These are phyloP conservation scores for Phytophthora uliginosa DNA, from an alignment of 352 stramenopile species.

Conservation along the genomic window DNA sequence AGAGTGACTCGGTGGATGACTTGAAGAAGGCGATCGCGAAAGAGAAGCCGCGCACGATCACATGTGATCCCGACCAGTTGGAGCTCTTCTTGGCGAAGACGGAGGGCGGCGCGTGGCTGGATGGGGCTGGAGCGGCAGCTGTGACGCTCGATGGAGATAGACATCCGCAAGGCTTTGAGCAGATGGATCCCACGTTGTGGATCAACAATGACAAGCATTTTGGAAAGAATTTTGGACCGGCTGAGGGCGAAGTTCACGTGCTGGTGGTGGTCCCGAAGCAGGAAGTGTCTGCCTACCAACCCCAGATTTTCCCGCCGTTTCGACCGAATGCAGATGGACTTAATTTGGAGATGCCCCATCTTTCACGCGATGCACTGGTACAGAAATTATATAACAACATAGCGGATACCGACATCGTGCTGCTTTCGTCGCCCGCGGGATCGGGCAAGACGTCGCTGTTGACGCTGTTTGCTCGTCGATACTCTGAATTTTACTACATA, in stretches of 20 bases:
- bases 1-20: too few species aligned
- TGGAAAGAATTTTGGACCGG: too few species aligned
- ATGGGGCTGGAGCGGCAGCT: too few species aligned
- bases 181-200: too few species aligned
- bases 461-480: slow-evolving; percentile 10
- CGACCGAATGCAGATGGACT: slow-evolving; percentile 11
- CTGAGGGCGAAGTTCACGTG: not conserved
- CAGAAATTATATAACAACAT: slow-evolving; percentile 1
- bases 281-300: not conserved
- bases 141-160: too few species aligned
- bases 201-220: too few species aligned
- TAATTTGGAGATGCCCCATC: slow-evolving; percentile 11
- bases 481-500: slow-evolving; percentile 13
- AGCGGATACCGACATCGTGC: slow-evolving; percentile 4
- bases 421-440: not conserved
- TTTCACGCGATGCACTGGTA: slow-evolving; percentile 21
- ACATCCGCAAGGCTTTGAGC: too few species aligned
- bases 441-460: slow-evolving; percentile 20
- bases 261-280: not conserved
- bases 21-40: too few species aligned
- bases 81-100: too few species aligned
- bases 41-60: too few species aligned
- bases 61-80: too few species aligned
- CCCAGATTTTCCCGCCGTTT: slow-evolving; percentile 5
- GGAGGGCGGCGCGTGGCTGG: too few species aligned